These are phyloP conservation scores for Bathelium albidoporum DNA, from an alignment of 495 filamentous ascomycete species.

Conservation along the genomic window DNA sequence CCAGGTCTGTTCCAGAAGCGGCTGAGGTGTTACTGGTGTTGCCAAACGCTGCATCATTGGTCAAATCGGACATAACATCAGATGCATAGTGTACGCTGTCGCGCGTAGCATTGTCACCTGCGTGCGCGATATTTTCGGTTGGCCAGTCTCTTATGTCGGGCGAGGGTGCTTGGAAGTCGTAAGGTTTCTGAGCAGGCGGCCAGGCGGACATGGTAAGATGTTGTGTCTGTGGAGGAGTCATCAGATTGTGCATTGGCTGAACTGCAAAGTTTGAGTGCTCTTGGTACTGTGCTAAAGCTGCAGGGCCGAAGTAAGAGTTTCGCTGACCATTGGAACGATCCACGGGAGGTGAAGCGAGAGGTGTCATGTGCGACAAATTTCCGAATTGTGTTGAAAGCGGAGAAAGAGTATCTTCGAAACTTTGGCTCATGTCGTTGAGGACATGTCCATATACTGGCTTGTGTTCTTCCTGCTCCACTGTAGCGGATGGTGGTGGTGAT, in stretches of 20 bases:
- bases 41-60: not conserved
- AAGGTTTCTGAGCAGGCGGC: not conserved
- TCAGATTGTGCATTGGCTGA: not conserved
- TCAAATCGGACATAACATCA: not conserved
- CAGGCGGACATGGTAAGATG: not conserved
- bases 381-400: conserved; percentile 19
- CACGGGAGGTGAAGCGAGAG: not conserved
- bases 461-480: conserved; percentile 15
- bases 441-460: conserved; percentile 16
- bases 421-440: conserved; percentile 8
- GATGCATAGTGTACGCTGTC: not conserved
- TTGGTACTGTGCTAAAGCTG: not conserved
- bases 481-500: conserved; percentile 25
- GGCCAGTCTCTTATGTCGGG: conserved; percentile 1
- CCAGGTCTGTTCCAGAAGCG: not conserved
- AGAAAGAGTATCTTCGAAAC: conserved; percentile 23
- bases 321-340: not conserved
- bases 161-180: not conserved
- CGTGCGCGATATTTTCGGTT: conserved; percentile 5
- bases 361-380: conserved; percentile 17
- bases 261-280: not conserved
- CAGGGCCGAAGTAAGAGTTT: not conserved
- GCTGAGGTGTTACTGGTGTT: not conserved
- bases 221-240: not conserved
- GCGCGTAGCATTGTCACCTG: not conserved